Conservation (phyloP, 2,329 filamentous ascomycete species). For the Ilyonectria robusta region DNA sequence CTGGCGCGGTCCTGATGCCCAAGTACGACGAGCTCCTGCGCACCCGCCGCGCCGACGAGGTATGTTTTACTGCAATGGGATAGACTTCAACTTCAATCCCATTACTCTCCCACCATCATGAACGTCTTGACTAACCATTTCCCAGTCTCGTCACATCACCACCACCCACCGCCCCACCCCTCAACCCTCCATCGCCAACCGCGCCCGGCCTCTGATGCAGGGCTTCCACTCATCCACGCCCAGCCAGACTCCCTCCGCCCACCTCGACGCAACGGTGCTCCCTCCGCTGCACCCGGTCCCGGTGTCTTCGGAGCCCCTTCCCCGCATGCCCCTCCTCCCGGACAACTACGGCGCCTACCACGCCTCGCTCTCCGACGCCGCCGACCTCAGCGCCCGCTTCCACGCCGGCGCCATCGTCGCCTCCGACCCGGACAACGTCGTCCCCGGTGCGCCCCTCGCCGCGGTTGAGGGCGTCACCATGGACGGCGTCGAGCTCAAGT, state of each 20-base stretch:
- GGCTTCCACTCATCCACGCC: slow-evolving; percentile 68
- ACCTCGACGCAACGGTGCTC: slow-evolving; percentile 69
- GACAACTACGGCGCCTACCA: slow-evolving; percentile 66
- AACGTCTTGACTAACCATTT: slow-evolving; percentile 29
- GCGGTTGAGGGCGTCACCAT: slow-evolving; percentile 72
- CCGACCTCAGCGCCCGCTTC: slow-evolving; percentile 52
- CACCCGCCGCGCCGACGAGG: slow-evolving; percentile 51
- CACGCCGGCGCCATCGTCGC: slow-evolving; percentile 70
- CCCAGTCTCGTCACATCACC: slow-evolving; percentile 59
- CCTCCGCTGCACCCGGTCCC: slow-evolving; percentile 58
- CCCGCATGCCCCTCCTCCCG: slow-evolving; percentile 72
- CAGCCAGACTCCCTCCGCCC: slow-evolving; percentile 53
- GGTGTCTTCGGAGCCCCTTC: slow-evolving; percentile 53
- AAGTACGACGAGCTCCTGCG: slow-evolving; percentile 64
- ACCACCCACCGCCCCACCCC: slow-evolving; percentile 65
- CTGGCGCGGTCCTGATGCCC: slow-evolving; percentile 59
- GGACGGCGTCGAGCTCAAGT: slow-evolving; percentile 70
- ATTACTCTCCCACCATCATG: background rate
- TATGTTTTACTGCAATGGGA: slow-evolving; percentile 11
- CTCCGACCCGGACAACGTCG: slow-evolving; percentile 67
- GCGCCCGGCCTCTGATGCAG: slow-evolving; percentile 73
- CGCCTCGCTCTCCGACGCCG: slow-evolving; percentile 59
- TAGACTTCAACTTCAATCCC: background rate
- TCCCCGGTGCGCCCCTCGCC: slow-evolving; percentile 66
- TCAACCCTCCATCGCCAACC: slow-evolving; percentile 60